A percentile compares a stretch with the other conserved stretches of the same genome.
Conservation (phyloP, 768 basidiomycete genomes). For the Sistotremastrum niveocremeum region DNA sequence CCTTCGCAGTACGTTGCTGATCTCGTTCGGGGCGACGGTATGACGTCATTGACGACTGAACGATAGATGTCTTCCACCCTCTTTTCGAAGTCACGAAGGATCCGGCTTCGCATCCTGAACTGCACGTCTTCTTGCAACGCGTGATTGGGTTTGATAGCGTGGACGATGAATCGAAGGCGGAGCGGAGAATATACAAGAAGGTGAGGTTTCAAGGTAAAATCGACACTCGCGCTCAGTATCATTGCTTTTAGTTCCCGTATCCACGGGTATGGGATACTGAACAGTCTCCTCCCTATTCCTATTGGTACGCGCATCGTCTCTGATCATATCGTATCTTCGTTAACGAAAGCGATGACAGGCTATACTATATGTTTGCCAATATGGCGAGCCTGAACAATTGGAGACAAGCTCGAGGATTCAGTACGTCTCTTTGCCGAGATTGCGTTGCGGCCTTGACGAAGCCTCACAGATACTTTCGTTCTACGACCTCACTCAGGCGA, state of each 20-base stretch:
- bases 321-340: neutral
- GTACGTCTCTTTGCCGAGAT: slow-evolving; percentile 31
- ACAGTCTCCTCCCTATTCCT: slow-evolving; percentile 89
- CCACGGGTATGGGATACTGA: slow-evolving; percentile 80
- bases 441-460: slow-evolving; percentile 2
- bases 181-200: slow-evolving; percentile 83
- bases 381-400: slow-evolving; percentile 92
- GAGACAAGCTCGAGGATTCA: slow-evolving; percentile 79
- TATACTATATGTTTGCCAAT: slow-evolving; percentile 97
- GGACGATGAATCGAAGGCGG: slow-evolving; percentile 93
- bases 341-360: slow-evolving; percentile 29
- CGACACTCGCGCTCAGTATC: too few species aligned
- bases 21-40: neutral
- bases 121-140: slow-evolving; percentile 90
- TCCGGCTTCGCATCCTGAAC: slow-evolving; percentile 78
- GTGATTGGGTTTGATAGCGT: slow-evolving; percentile 98
- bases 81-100: slow-evolving; percentile 94
- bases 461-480: slow-evolving; percentile 74
- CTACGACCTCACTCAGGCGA: slow-evolving; percentile 95
- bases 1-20: slow-evolving; percentile 53
- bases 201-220: too few species aligned
- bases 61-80: slow-evolving; percentile 77
- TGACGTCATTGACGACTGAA: neutral
- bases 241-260: slow-evolving; percentile 46
- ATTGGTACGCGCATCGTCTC: slow-evolving; percentile 50